phyloP scores from a whole-genome alignment of 192 early-diverging fungal genomes.

The Chytriomyces confervae region DNA sequence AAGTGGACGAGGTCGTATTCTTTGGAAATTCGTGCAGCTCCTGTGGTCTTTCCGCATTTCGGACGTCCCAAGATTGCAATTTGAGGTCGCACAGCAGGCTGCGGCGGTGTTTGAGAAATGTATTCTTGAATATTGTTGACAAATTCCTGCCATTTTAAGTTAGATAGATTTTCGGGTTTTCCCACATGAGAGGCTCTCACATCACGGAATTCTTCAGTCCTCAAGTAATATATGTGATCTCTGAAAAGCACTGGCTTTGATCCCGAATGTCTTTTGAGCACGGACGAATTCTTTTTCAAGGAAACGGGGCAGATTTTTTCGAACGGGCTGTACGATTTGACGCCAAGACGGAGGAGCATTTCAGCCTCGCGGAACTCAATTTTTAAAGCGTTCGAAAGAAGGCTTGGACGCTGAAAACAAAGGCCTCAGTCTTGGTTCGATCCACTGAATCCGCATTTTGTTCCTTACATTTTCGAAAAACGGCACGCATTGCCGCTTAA shows the following conservation, averaged over 20 bases:
- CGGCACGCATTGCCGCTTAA: constrained; percentile 36
- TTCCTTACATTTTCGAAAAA: constrained; percentile 50
- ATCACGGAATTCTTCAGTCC: constrained; percentile 35
- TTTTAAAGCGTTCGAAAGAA: constrained; percentile 45
- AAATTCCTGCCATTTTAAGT: constrained; percentile 41
- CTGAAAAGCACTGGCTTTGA: constrained; percentile 47
- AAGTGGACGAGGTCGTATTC: constrained; percentile 52
- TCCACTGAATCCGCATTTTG: neutral
- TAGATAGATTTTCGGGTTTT: neutral
- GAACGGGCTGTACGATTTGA: constrained; percentile 53
- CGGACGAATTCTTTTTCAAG: constrained; percentile 34
- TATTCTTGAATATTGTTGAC: constrained; percentile 42
- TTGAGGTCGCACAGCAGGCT: constrained; percentile 47
- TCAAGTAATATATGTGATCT: constrained; percentile 52
- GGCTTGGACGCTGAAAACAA: constrained; percentile 40
- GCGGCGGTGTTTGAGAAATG: constrained; percentile 38
- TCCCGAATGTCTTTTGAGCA: constrained; percentile 35
- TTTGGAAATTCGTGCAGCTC: constrained; percentile 38
- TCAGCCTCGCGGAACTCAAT: constrained; percentile 43
- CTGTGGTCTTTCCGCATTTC: constrained; percentile 54
- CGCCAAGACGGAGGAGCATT: constrained; percentile 45
- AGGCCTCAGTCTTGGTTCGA: neutral
- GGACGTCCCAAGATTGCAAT: constrained; percentile 51
- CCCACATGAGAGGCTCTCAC: neutral
- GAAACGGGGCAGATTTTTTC: constrained; percentile 56